Percentiles rank a stretch among this genome's conserved stretches.
These are phyloP conservation scores for Yamadazyma paraphyllophila DNA, from an alignment of 805 yeast genomes.

Conservation along the genomic window DNA sequence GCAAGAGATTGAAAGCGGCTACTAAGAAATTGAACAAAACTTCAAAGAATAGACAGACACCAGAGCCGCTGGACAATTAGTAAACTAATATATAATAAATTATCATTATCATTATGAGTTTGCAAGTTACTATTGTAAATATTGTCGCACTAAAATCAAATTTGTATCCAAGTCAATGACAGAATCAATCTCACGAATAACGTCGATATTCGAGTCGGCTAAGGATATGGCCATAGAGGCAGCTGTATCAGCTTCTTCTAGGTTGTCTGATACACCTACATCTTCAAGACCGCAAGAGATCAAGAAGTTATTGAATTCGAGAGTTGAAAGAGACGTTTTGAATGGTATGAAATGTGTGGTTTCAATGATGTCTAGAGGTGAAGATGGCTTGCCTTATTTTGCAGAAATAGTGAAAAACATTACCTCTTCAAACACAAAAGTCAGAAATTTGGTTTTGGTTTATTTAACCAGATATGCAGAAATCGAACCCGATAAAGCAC, in stretches of 20 bases:
- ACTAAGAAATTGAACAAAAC: slow-evolving; percentile 41
- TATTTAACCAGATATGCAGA: slow-evolving; percentile 78
- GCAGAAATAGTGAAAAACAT: slow-evolving; percentile 90
- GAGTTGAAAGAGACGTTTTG: slow-evolving; percentile 53
- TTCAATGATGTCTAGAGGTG: slow-evolving; percentile 39
- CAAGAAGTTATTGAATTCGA: slow-evolving; percentile 60
- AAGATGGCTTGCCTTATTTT: slow-evolving; percentile 48
- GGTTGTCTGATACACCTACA: slow-evolving; percentile 60
- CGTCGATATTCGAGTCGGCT: slow-evolving; percentile 78
- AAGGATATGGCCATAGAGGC: slow-evolving; percentile 78
- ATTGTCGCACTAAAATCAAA: background rate
- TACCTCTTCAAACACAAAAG: slow-evolving; percentile 59
- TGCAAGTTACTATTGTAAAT: background rate
- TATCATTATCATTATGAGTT: too few species aligned
- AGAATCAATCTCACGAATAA: slow-evolving; percentile 55
- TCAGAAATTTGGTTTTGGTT: slow-evolving; percentile 73
- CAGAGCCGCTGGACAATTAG: too few species aligned
- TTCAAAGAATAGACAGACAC: background rate
- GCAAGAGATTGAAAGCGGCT: slow-evolving; percentile 63
- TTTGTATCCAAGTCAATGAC: slow-evolving; percentile 23
- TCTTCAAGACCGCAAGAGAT: slow-evolving; percentile 66
- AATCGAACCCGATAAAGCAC: slow-evolving; percentile 82
- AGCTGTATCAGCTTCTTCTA: slow-evolving; percentile 72
- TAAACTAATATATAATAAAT: too few species aligned
- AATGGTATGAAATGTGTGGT: slow-evolving; percentile 43